Percentiles rank a stretch among this genome's conserved stretches.
phyloP scores from a whole-genome alignment of 2,329 filamentous ascomycete species.

The Hymenoscyphus occultus region DNA sequence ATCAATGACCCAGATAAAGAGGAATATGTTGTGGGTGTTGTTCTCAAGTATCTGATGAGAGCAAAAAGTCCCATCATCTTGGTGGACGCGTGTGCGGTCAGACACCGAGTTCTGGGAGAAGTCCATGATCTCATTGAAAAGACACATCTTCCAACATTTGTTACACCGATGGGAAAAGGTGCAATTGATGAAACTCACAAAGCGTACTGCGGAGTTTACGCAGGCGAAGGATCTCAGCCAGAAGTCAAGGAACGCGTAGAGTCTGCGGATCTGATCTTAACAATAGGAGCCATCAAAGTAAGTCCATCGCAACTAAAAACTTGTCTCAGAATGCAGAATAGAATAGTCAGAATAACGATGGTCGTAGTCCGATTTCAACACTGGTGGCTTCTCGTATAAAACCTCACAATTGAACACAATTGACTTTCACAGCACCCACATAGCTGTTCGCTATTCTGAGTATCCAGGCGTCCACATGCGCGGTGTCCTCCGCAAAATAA shows the following conservation, averaged over 20 bases:
- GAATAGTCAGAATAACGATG: background rate
- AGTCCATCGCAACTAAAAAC: background rate
- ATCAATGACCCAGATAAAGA: conserved; percentile 69
- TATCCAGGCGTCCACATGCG: conserved; percentile 78
- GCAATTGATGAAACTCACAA: conserved; percentile 72
- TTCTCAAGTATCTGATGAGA: conserved; percentile 68
- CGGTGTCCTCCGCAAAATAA: conserved; percentile 70
- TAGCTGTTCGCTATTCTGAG: conserved; percentile 72
- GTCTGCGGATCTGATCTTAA: conserved; percentile 66
- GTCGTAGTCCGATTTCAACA: conserved; percentile 72
- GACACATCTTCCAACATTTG: conserved; percentile 75
- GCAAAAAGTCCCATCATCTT: conserved; percentile 76
- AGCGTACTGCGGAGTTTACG: conserved; percentile 83
- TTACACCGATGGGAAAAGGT: conserved; percentile 88
- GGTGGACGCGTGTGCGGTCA: conserved; percentile 78
- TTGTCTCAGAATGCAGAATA: background rate
- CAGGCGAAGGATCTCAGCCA: conserved; percentile 69
- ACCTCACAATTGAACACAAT: conserved; percentile 75
- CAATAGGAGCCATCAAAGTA: conserved; percentile 60
- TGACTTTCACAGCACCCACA: conserved; percentile 73
- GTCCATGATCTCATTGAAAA: conserved; percentile 70
- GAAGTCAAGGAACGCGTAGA: conserved; percentile 64
- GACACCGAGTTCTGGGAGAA: conserved; percentile 70
- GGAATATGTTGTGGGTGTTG: conserved; percentile 77
- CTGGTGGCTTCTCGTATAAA: conserved; percentile 76